Conservation (phyloP, 805 yeast genomes). For the Schwanniomyces yamadae region DNA sequence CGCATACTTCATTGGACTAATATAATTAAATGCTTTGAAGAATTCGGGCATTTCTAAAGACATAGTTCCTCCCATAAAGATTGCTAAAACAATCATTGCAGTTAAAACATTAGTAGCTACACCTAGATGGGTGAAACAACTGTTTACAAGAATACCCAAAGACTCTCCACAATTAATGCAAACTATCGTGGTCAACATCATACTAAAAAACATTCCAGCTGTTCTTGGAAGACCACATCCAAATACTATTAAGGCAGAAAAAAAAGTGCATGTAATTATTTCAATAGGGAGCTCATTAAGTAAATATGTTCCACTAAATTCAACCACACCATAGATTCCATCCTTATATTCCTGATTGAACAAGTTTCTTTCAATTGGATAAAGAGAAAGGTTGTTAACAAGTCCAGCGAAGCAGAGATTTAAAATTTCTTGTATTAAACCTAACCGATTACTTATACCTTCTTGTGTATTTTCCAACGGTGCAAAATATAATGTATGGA, state of each 20-base stretch:
- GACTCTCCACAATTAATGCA: slow-evolving; percentile 79
- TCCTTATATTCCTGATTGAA: slow-evolving; percentile 81
- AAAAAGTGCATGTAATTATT: slow-evolving; percentile 54
- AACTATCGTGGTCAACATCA: slow-evolving; percentile 52
- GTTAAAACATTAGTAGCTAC: slow-evolving; percentile 76
- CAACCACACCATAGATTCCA: slow-evolving; percentile 60
- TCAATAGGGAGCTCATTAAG: slow-evolving; percentile 70
- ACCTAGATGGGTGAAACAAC: slow-evolving; percentile 71
- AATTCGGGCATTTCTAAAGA: slow-evolving; percentile 73
- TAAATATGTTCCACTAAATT: slow-evolving; percentile 62
- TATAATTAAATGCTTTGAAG: slow-evolving; percentile 66
- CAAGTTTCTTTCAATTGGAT: slow-evolving; percentile 69
- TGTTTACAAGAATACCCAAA: slow-evolving; percentile 76
- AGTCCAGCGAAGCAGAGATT: slow-evolving; percentile 78
- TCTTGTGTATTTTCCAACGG: slow-evolving; percentile 36
- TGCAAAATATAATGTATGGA: slow-evolving; percentile 64
- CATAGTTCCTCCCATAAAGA: slow-evolving; percentile 83
- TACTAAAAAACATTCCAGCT: slow-evolving; percentile 63
- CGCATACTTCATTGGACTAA: slow-evolving; percentile 76
- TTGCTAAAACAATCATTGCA: slow-evolving; percentile 63
- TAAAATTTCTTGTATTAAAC: slow-evolving; percentile 70
- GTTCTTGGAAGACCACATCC: slow-evolving; percentile 73
- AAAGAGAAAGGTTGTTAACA: slow-evolving; percentile 72
- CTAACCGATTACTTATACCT: slow-evolving; percentile 68
- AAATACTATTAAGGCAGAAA: slow-evolving; percentile 61